phyloP scores from a whole-genome alignment of 495 filamentous ascomycete genomes.

The Penicillium cinerascens region DNA sequence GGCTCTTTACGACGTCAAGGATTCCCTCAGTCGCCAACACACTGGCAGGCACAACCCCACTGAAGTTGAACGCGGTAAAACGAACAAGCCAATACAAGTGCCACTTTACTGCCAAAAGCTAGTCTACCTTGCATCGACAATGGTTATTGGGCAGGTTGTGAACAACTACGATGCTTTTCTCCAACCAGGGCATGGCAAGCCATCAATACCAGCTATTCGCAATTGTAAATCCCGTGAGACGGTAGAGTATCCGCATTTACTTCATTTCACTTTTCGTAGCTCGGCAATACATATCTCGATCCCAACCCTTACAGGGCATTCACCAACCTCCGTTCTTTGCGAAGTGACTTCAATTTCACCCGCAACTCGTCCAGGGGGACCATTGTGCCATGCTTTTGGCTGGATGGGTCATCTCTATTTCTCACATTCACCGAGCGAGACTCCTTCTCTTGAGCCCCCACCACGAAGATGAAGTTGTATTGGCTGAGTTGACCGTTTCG shows the following conservation, averaged over 20 bases:
- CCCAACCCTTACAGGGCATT: constrained; percentile 40
- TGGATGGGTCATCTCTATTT: constrained; percentile 81
- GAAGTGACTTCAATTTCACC: constrained; percentile 64
- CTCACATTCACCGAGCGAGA: constrained; percentile 79
- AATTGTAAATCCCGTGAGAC: too few relatives aligned
- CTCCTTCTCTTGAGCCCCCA: constrained; percentile 79
- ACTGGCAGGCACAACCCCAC: too few relatives aligned
- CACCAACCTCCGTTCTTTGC: constrained; percentile 59
- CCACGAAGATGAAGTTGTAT: constrained; percentile 92
- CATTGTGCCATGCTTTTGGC: constrained; percentile 70
- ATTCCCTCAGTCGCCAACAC: too few relatives aligned
- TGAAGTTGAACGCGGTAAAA: too few relatives aligned
- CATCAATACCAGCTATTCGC: too few relatives aligned
- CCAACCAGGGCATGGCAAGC: too few relatives aligned
- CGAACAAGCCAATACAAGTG: too few relatives aligned
- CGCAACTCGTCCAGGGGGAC: constrained; percentile 75
- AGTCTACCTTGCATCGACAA: too few relatives aligned
- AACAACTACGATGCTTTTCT: too few relatives aligned
- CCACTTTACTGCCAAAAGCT: too few relatives aligned
- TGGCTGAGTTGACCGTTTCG: constrained; percentile 79
- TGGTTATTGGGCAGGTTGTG: too few relatives aligned
- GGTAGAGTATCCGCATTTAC: constrained; percentile 5
- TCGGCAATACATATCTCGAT: constrained; percentile 1
- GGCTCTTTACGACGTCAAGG: too few relatives aligned
- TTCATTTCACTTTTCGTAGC: constrained; percentile 19